Evolutionary conservation across 441 rosid genomes (phyloP).

Genomic region (Gossypium gossypioides): DNA sequence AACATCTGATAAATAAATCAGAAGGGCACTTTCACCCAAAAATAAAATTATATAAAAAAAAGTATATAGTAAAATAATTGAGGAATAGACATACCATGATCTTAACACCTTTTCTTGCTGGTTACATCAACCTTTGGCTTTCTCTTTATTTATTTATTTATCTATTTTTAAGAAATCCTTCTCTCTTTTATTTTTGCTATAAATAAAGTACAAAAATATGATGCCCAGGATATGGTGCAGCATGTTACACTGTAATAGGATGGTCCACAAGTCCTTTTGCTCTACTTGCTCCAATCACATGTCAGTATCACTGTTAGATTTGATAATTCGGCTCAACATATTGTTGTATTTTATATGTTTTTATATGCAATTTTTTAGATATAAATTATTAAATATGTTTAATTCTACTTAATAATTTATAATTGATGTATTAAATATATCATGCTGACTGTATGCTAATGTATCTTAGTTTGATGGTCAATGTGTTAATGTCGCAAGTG

Average conservation of each 20-base stretch:
- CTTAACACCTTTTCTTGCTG: constrained; percentile 5
- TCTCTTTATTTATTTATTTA: neutral
- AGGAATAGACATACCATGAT: constrained; percentile 14
- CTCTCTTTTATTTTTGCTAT: neutral
- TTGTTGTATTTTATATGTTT: neutral
- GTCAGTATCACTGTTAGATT: constrained; percentile 3
- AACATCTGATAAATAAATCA: constrained; percentile 4
- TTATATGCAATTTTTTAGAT: neutral
- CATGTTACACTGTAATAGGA: neutral
- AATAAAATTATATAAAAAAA: neutral
- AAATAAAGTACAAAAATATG: constrained; percentile 1
- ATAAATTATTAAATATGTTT: too few relatives aligned
- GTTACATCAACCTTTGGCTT: constrained; percentile 3
- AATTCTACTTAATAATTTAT: too few relatives aligned
- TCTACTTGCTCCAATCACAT: neutral
- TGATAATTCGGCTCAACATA: neutral
- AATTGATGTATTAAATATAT: too few relatives aligned
- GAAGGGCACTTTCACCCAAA: constrained; percentile 3
- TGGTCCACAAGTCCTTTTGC: neutral
- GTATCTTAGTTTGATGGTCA: too few relatives aligned
- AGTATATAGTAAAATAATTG: neutral
- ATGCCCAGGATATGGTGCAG: constrained; percentile 6
- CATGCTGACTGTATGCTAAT: too few relatives aligned
- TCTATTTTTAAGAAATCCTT: neutral
- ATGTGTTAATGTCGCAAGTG: too few relatives aligned